These are phyloP conservation scores for Diacronema lutheri DNA, from an alignment of 78 protist species.

Conservation along the genomic window DNA sequence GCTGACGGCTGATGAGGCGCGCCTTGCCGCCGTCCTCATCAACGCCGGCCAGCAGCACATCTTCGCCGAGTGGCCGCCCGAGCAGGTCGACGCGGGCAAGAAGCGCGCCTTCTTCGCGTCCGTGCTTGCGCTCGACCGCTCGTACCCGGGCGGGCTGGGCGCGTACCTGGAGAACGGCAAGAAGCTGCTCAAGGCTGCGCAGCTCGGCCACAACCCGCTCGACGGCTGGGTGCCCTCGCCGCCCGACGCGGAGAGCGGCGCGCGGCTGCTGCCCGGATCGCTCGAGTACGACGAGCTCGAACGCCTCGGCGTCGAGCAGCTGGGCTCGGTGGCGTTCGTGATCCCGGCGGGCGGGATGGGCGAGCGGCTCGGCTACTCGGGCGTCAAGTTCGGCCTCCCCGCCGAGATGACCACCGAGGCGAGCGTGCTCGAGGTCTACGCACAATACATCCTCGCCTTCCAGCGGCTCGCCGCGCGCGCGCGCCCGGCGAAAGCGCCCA, in stretches of 20 bases:
- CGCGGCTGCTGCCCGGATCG: not conserved
- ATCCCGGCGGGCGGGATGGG: conserved; percentile 53
- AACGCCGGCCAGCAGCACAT: no score
- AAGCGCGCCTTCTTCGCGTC: no score
- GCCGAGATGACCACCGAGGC: not conserved
- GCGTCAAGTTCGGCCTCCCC: conserved; percentile 34
- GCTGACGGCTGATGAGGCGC: no score
- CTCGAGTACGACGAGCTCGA: not conserved
- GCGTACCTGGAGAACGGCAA: not conserved
- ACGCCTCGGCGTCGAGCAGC: not conserved
- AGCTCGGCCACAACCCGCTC: conserved; percentile 26
- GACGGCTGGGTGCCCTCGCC: not conserved
- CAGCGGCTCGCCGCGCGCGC: not conserved
- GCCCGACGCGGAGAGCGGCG: not conserved
- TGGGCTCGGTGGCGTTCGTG: not conserved
- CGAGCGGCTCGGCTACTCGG: conserved; percentile 54
- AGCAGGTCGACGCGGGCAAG: no score
- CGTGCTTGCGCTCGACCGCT: no score
- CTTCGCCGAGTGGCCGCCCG: no score
- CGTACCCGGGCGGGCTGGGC: conserved; percentile 33
- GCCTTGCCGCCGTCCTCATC: no score
- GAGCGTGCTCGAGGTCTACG: conserved; percentile 2
- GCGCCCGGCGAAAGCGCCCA: not conserved
- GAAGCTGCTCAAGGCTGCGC: not conserved
- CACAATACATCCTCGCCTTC: not conserved